These are phyloP conservation scores for Neurospora sp. DNA, from an alignment of 495 filamentous ascomycete species.

Conservation along the genomic window DNA sequence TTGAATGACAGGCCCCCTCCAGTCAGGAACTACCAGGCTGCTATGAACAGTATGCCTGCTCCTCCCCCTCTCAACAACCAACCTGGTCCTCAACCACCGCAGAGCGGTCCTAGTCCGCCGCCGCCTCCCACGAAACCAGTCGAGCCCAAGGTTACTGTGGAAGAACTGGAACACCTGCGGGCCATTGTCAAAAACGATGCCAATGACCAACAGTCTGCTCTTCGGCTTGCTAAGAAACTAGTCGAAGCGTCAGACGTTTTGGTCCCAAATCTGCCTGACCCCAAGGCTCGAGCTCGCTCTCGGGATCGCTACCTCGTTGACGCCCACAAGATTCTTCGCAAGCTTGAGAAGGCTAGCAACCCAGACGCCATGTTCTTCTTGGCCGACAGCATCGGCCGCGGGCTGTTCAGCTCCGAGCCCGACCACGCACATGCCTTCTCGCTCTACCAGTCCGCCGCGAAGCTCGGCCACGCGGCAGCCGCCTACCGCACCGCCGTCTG, in stretches of 20 bases:
- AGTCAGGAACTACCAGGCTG: constrained; percentile 58
- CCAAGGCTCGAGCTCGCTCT: constrained; percentile 60
- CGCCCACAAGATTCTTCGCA: constrained; percentile 83
- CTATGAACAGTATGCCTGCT: constrained; percentile 11
- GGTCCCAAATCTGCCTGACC: constrained; percentile 61
- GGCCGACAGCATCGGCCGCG: constrained; percentile 80
- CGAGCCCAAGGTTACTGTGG: constrained; percentile 55
- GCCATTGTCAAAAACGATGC: constrained; percentile 57
- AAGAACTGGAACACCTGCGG: constrained; percentile 68
- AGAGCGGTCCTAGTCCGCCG: constrained; percentile 21
- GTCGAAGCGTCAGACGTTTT: constrained; percentile 76
- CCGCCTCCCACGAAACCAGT: constrained; percentile 16
- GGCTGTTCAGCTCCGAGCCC: constrained; percentile 40
- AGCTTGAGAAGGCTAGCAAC: constrained; percentile 54
- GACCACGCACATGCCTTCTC: constrained; percentile 86
- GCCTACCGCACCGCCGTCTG: constrained; percentile 95
- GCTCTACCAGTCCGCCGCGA: constrained; percentile 89
- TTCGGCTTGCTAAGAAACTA: constrained; percentile 72
- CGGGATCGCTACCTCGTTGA: constrained; percentile 79
- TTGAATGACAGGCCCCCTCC: constrained; percentile 52
- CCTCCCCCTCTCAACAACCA: background rate
- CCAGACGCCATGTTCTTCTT: constrained; percentile 89
- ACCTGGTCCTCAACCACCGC: constrained; percentile 1
- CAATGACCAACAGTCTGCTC: constrained; percentile 55
- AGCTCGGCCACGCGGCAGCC: constrained; percentile 70